Conservation (phyloP, 129 eudicot genomes). For the Heracleum sosnowskyi region DNA sequence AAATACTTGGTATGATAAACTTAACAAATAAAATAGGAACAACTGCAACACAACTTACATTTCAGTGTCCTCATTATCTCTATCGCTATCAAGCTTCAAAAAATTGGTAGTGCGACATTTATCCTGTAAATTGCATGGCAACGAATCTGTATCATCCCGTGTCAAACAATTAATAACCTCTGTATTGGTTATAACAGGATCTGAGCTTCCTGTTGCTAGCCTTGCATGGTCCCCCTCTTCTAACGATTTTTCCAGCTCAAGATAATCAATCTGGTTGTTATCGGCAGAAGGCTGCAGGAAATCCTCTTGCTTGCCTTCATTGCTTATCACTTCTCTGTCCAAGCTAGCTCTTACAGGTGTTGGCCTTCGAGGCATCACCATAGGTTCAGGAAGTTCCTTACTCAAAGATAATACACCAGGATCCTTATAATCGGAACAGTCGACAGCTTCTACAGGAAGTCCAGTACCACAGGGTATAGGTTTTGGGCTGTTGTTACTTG, state of each 20-base stretch:
- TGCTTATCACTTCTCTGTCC: constrained; percentile 16
- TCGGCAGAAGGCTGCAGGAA: neutral
- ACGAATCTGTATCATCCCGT: constrained; percentile 10
- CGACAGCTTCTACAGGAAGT: constrained; percentile 8
- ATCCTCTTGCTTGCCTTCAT: constrained; percentile 19
- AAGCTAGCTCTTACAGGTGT: constrained; percentile 18
- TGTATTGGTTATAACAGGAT: constrained; percentile 19
- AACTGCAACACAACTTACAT: constrained; percentile 43
- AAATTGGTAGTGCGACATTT: constrained; percentile 20
- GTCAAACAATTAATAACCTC: constrained; percentile 25
- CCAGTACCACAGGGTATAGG: constrained; percentile 12
- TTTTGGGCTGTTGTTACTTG: constrained; percentile 11
- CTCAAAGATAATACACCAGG: constrained; percentile 11
- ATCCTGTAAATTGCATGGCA: constrained; percentile 12
- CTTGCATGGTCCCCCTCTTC: constrained; percentile 26
- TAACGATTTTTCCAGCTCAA: constrained; percentile 15
- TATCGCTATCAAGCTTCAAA: constrained; percentile 22
- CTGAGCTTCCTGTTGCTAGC: constrained; percentile 17
- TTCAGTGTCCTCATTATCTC: constrained; percentile 21
- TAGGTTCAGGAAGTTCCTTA: constrained; percentile 15
- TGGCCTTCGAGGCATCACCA: constrained; percentile 19
- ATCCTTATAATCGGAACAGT: constrained; percentile 22
- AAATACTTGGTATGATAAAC: neutral
- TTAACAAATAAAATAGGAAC: neutral
- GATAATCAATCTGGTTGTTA: constrained; percentile 24